Percentiles rank a stretch among this genome's conserved stretches.
Evolutionary conservation across 2,329 filamentous ascomycete genomes (phyloP).

Genomic region (Ceratocystis colombiana): DNA sequence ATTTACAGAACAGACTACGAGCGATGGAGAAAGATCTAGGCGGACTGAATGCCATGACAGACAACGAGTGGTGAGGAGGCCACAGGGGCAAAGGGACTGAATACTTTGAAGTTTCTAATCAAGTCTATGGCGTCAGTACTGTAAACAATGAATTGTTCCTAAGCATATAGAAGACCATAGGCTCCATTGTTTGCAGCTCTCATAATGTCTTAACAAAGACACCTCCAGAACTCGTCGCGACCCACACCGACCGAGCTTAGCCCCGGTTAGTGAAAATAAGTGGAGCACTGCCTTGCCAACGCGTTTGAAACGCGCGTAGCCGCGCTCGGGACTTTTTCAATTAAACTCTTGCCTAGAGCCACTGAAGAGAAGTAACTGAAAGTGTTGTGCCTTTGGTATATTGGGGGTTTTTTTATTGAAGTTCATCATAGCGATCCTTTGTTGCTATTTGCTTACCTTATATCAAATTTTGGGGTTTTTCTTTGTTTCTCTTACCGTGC

Average conservation of each 20-base stretch:
- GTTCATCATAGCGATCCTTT: too few relatives aligned
- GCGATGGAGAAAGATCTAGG: slow-evolving; percentile 49
- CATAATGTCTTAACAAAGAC: background rate
- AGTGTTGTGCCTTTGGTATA: background rate
- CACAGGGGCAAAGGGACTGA: background rate
- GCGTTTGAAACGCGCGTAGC: background rate
- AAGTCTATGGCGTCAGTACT: background rate
- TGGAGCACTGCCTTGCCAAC: slow-evolving; percentile 3
- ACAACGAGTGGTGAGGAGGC: slow-evolving; percentile 13
- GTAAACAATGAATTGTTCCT: too few relatives aligned
- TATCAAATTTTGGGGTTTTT: too few relatives aligned
- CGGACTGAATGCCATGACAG: slow-evolving; percentile 44
- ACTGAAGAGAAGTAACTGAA: background rate
- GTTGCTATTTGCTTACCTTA: too few relatives aligned
- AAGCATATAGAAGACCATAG: background rate
- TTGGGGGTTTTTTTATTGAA: too few relatives aligned
- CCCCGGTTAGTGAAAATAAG: background rate
- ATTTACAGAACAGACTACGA: slow-evolving; percentile 44
- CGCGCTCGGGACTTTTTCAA: background rate
- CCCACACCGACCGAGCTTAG: background rate
- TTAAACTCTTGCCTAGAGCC: background rate
- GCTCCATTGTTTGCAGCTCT: background rate
- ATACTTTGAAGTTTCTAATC: background rate
- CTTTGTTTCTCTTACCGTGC: too few relatives aligned
- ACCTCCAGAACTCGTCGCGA: background rate